Base-by-base conservation (phyloP, 2,329 filamentous ascomycete species). In the Colletotrichum sublineola region DNA sequence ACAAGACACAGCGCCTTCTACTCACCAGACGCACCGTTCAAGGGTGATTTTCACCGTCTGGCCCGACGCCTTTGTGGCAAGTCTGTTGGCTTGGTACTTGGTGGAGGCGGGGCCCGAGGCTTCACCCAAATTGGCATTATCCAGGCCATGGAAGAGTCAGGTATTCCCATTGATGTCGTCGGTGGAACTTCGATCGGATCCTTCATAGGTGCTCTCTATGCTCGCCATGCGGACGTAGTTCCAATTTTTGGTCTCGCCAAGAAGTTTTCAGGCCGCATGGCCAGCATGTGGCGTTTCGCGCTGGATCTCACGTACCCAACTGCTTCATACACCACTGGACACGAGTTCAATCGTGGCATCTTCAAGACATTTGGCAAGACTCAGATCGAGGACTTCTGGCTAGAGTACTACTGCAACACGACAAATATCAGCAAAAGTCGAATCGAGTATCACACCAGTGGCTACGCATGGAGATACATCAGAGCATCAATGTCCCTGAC, bases 371-470 rank as follows among this genome's bases (percentile, higher is more conserved):
- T 99, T 80, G 96, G 95, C 18, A 94, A 98, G 78, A 94, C 94
- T 12, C 96, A 98, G 80, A 98, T 99, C 70, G 96, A 99, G 82
- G 96, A 99, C 81, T 99, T 98, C 79, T 99, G 96, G 96, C 89
- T 99, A 14, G 95, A 97, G 76, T 99, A 94, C 81, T 99, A 99
- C 84, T 99, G 97, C 88, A 99, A 99, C 83, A 98, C 96, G 0
- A 99, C 97, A 48, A 99, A 98, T 81, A 98, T 99, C 83, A 97
- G 93, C 84, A 97, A 97, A 81, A 96, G 93, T 73, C 90, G 96
- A 29, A 91, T 91, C 3, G 96, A 99, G 80, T 95, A 97, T 75
- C 96, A 99, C 82, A 98, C 95, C 0, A 96, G 93, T 73, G 96
- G 96, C 18, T 99, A 99, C 78, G 96, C 96, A 0, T 99, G 96